Conservation (phyloP, 129 eudicot genomes). For the Calendula officinalis region DNA sequence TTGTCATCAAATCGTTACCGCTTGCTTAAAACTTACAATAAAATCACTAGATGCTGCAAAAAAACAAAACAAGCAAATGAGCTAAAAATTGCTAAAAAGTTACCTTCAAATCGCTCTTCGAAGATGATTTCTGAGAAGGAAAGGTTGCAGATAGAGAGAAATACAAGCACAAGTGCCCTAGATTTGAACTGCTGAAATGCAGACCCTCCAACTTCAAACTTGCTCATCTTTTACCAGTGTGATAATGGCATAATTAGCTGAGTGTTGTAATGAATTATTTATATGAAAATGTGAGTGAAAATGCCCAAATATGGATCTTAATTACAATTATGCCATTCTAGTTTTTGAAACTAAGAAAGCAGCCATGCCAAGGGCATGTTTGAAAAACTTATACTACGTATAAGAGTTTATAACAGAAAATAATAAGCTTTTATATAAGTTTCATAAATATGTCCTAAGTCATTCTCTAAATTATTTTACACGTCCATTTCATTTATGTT, state of each 20-base stretch:
- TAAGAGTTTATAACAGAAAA: no score
- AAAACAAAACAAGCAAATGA: no score
- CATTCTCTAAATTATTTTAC: no score
- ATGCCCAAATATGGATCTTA: neutral
- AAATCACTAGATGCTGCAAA: no score
- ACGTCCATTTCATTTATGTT: no score
- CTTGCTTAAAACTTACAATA: no score
- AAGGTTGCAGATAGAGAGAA: slow-evolving; percentile 25
- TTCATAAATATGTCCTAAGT: no score
- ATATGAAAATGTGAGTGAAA: slow-evolving; percentile 13
- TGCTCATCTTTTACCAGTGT: slow-evolving; percentile 19
- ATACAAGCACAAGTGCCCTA: slow-evolving; percentile 4
- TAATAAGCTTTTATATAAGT: no score
- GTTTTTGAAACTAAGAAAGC: neutral
- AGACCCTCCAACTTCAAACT: slow-evolving; percentile 1
- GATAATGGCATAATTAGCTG: slow-evolving; percentile 16
- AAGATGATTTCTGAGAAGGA: slow-evolving; percentile 72
- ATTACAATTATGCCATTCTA: slow-evolving; percentile 30
- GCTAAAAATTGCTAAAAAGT: neutral
- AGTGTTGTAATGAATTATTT: slow-evolving; percentile 12
- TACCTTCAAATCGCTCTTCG: slow-evolving; percentile 94
- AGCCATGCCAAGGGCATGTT: slow-evolving; percentile 1
- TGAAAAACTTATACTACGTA: no score
- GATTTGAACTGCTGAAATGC: slow-evolving; percentile 12
- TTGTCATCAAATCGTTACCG: no score